Evolutionary conservation across 805 yeast species (phyloP), one percentile per base, ranked within the genome.

Genomic region (Candida ascalaphidarum): DNA sequence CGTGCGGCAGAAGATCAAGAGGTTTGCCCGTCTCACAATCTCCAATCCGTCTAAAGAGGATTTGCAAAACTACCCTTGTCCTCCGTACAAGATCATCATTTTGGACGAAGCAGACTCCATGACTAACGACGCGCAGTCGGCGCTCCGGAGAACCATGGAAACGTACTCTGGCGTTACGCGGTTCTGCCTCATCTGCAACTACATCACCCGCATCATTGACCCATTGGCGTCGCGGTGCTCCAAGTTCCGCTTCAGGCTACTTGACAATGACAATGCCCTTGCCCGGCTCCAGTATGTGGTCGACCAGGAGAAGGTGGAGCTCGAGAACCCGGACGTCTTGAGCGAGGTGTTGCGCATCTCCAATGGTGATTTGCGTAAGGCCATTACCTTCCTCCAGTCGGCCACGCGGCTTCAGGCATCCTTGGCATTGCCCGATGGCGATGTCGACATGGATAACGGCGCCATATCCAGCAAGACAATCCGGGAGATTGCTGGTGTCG

Each of bases 161-260:
- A 82, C 79, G 3, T 88, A 83, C 55, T 81, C 97, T 2, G 71
- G 74, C 22, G 85, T 86, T 29, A 62, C 98, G 2, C 70, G 99
- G 43, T 92, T 92, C 58, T 92, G 97, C 53, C 61, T 92, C 35
- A 81, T 92, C 28, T 92, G 99, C 65, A 92, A 92, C 52, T 92
- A 92, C 57, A 92, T 92, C 37, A 92, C 99, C 2, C 69, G 97
- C 34, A 92, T 92, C 41, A 92, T 92, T 37, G 97, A 89, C 44
- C 99, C 99, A 2, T 60, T 92, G 34, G 96, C 97, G 4, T 84
- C 95, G 27, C 71, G 99, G 50, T 92, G 98, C 58, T 84, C 96
- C 22, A 92, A 92, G 53, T 92, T 92, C 54, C 65, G 98, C 41
- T 92, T 92, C 62, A 77, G 77, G 43, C 74, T 81, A 22, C 65